Conservation (phyloP, 139 green algal species). For the Trebouxia sp. region DNA sequence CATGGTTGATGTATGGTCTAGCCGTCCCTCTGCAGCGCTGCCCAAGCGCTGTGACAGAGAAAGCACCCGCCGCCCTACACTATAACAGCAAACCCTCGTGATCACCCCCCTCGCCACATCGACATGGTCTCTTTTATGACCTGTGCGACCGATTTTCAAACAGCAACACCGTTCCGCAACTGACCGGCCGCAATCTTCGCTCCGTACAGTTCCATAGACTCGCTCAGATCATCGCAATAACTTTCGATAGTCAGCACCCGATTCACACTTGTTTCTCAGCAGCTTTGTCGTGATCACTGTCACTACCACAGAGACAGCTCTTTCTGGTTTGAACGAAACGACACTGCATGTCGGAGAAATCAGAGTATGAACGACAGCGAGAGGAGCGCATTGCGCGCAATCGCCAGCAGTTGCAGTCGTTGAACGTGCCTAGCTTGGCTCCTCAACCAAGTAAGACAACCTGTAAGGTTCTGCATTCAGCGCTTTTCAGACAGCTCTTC, state of each 20-base stretch:
- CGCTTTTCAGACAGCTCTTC: too few species aligned
- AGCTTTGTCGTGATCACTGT: too few species aligned
- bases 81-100: neutral
- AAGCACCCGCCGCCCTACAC: constrained; percentile 9
- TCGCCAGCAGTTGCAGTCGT: neutral
- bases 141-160: too few species aligned
- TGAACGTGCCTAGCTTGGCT: constrained; percentile 12
- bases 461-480: too few species aligned
- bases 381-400: constrained; percentile 8
- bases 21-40: constrained; percentile 25
- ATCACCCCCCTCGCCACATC: neutral
- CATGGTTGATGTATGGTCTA: constrained; percentile 39
- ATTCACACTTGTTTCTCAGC: too few species aligned
- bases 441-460: constrained; percentile 15
- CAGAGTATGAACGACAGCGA: neutral
- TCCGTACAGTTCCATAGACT: too few species aligned
- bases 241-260: too few species aligned
- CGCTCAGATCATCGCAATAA: too few species aligned
- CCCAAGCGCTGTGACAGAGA: constrained; percentile 14
- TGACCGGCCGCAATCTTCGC: too few species aligned
- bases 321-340: too few species aligned
- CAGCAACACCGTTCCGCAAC: too few species aligned
- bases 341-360: neutral
- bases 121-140: neutral
- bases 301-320: too few species aligned